Base-by-base conservation (phyloP, 2,329 filamentous ascomycete species). In the Fusarium sarcochroum region DNA sequence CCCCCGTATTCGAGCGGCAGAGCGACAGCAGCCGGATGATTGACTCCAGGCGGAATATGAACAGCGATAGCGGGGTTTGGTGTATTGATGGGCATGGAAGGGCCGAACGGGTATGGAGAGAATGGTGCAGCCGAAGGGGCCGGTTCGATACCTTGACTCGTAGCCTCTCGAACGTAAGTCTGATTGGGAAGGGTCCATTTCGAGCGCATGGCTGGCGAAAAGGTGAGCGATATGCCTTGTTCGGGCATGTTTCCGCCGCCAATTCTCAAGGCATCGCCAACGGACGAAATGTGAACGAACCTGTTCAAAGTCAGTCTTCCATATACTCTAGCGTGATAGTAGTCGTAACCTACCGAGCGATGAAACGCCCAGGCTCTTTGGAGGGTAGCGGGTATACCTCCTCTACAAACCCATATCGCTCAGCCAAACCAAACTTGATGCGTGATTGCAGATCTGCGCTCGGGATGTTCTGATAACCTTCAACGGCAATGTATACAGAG, bases 401-500 rank as follows among this genome's bases (percentile, higher is more conserved):
- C 7, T 79, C 77, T 7, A 80, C 76, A 2, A 51, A 34, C 4
- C 78, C 78, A 48, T 76, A 80, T 7, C 70, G 59, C 18, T 34
- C 60, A 13, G 66, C 48, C 7, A 80, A 40, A 10, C 74, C 78
- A 52, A 50, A 66, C n/a, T 75, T 78, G 49, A 80, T 56, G n/a
- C 75, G 72, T 7, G 70, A 48, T 35, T 73, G 70, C 17, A 76
- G 32, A 1, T 80, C 78, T 21, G 61, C 34, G 3, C 23, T 8
- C 14, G 58, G 34, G 9, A 52, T 35, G 6, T 54, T 42, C 7
- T 45, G 40, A 5, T 34, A 35, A 1, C 37, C 27, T 35, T 63
- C 58, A 9, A 73, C 71, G 18, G 53, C 63, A 21, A 80, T 66
- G 63, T 71, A 73, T 14, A 80, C 58, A 53, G 75, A 79, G 49